Base-by-base conservation (phyloP, 2,329 filamentous ascomycete genomes). In the Talaromyces sp. region DNA sequence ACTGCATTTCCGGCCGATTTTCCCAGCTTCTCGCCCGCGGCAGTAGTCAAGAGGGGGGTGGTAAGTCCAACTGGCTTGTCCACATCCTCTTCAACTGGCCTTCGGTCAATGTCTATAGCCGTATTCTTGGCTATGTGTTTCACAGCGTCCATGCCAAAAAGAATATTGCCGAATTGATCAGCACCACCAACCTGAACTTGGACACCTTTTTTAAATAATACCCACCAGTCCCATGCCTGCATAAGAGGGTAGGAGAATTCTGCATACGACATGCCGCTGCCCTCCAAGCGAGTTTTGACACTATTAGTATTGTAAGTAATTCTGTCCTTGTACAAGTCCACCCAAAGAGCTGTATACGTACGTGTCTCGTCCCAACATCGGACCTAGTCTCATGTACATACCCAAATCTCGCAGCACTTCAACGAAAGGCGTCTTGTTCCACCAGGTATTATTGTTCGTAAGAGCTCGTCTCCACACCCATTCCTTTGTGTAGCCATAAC, bases 181-280 rank as follows among this genome's bases (percentile, higher is more conserved):
- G 93, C 93, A 45, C 95, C 95, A 65, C 95, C 95, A 61, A 99
- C 91, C 79, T 99, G 93, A 75, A 98, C 86, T 73, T 93, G 89
- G 10, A 93, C 84, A 57, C 85, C 83, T 60, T 84, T 85, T 27
- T 86, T 84, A 78, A 91, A 96, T 80, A 98, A 85, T 70, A 91
- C 85, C 91, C 92, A 98, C 87, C 93, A 99, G 76, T 99, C 95
- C 90, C 93, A 98, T 24, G 90, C 93, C 76, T 99, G 95, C 72
- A 98, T 87, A 16, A 99, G 80, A 1, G 96, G 95, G 73, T 99
- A 99, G 49, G 88, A 86, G 77, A 99, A 97, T 75, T 99, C 95
- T 41, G 92, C 89, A 72, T 96, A 90, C 0, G 93, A 96, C 90
- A 99, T 94, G 71, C 95, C 96, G 68, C 95, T 91, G 43, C 92